Evolutionary conservation across 2,329 filamentous ascomycete species (phyloP).

Genomic region (Blastomyces silverae): DNA sequence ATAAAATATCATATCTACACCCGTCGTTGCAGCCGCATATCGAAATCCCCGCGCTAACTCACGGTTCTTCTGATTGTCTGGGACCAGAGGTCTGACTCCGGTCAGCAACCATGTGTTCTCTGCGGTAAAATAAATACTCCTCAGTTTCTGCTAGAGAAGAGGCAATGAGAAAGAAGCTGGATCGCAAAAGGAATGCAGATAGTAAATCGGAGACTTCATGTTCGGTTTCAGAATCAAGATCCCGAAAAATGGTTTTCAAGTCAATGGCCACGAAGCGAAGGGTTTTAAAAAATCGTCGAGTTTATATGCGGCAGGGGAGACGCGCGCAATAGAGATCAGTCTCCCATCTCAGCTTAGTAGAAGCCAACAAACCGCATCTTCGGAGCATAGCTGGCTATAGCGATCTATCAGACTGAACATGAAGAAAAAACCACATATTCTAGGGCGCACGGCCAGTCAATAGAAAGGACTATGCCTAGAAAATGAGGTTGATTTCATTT

Average conservation of each 20-base stretch:
- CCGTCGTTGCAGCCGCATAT: neutral
- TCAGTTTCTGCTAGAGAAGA: neutral
- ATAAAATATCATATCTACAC: slow-evolving; percentile 4
- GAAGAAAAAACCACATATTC: neutral
- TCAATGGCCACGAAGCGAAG: slow-evolving; percentile 4
- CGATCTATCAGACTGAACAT: neutral
- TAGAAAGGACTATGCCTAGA: neutral
- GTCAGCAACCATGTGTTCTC: neutral
- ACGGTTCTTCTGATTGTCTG: neutral
- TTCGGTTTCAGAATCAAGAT: neutral
- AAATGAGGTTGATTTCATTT: neutral
- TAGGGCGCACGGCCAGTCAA: neutral
- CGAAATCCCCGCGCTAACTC: neutral
- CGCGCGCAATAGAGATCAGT: neutral
- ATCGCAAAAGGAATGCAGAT: neutral
- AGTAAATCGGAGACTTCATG: neutral
- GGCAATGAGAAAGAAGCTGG: slow-evolving; percentile 6
- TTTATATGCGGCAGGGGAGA: neutral
- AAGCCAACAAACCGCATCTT: neutral
- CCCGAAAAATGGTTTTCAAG: neutral
- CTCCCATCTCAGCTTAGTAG: neutral
- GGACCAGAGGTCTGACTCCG: neutral
- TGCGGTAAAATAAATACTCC: neutral
- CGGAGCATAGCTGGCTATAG: neutral
- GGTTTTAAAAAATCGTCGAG: slow-evolving; percentile 4